Evolutionary conservation across 345 rosid species (phyloP), one percentile per base, ranked within the genome.

Genomic region (Pseudoturritis turrita): DNA sequence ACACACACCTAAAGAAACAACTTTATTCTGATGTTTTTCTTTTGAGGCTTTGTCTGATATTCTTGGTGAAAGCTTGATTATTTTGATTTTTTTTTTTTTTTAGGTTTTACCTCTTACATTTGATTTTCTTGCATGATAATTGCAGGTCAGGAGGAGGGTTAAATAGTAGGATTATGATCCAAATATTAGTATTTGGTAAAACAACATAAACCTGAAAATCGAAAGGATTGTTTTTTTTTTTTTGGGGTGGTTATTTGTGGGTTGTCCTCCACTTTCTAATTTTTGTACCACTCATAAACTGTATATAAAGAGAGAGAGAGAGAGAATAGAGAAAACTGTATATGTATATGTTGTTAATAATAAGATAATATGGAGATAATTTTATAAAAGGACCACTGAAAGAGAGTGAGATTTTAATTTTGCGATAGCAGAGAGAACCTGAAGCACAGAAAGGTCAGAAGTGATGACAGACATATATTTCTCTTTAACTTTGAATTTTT

Each of bases 261-360:
- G 78, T 28, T 74, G 72, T 57, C 72, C 3, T 66, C 78, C 78
- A 65, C 72, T 66, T 58, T 40, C 61, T 66, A 58, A 19, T 50
- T 74, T 36, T 10, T 65, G 29, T 46, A 17, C 54, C 72, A 65
- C 54, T 29, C 59, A 73, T 65, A 21, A 72, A 72, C 35, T 44
- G 33, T 61, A 35, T 10, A 50, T 11, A 37, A 13, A 43, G 25
- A 45, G 15, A 44, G 53, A 62, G 65, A 9, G 21, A 7, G 3
- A 11, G 37, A 7, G 10, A 8, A 33, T n/a, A n/a, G 25, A 46
- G 33, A 62, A 15, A n/a, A 14, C 33, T 51, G 49, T 50, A n/a
- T 18, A 49, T 22, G 13, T 62, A 17, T 60, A 12, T 60, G 6
- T n/a, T 33, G 31, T 60, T 31, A 25, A 15, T 37, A 26, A 25